A percentile compares a stretch with the other conserved stretches of the same genome.
phyloP scores from a whole-genome alignment of 352 stramenopile species.

The Globisporangium paddicum region DNA sequence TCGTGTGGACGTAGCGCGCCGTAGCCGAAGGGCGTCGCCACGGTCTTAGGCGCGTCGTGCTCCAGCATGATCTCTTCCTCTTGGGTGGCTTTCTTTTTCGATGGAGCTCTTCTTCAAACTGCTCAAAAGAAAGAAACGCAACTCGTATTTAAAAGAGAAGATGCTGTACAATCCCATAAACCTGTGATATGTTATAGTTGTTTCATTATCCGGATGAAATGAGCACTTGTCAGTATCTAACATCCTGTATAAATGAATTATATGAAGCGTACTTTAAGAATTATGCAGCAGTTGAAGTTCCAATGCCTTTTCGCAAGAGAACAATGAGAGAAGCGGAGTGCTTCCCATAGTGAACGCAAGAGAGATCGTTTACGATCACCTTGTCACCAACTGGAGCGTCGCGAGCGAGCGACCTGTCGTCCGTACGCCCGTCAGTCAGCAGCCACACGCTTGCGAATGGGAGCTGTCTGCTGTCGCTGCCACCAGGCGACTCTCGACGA shows the following conservation, averaged over 20 bases:
- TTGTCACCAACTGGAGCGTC: neutral
- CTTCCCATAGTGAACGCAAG: conserved; percentile 1
- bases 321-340: neutral
- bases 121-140: neutral
- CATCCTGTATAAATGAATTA: neutral
- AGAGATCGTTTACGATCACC: neutral
- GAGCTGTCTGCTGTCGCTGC: conserved; percentile 62
- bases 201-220: conserved; percentile 2
- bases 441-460: conserved; percentile 50
- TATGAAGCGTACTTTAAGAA: neutral
- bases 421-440: neutral
- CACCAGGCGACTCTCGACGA: conserved; percentile 63
- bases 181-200: neutral
- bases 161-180: neutral
- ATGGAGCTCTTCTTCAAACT: neutral
- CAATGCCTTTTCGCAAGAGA: conserved; percentile 3
- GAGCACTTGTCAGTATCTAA: neutral
- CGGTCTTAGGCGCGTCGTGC: conserved; percentile 21
- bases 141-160: neutral
- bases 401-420: neutral
- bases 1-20: conserved; percentile 35
- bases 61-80: conserved; percentile 15
- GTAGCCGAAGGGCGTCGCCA: conserved; percentile 71
- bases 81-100: conserved; percentile 2
- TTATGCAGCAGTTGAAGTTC: conserved; percentile 4